Percentiles rank a stretch among this genome's conserved stretches.
These are phyloP conservation scores for Picocystis salinarum DNA, from an alignment of 139 green algal species.

Conservation along the genomic window DNA sequence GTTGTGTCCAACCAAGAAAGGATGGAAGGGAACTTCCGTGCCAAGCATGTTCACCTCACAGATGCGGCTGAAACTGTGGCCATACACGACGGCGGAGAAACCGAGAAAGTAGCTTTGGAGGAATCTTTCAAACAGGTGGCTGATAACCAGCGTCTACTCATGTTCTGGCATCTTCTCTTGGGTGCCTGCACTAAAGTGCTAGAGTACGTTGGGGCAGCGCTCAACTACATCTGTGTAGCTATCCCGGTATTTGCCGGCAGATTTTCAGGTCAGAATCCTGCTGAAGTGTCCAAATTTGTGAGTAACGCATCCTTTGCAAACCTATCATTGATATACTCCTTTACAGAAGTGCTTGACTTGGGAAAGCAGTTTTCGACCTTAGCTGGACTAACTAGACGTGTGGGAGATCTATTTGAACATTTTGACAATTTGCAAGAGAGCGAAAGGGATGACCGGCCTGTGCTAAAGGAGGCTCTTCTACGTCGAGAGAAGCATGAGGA, in stretches of 20 bases:
- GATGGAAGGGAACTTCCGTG: conserved; percentile 27
- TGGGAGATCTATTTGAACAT: too few species aligned
- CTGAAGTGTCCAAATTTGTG: conserved; percentile 31
- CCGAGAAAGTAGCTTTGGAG: conserved; percentile 16
- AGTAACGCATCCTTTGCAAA: conserved; percentile 46
- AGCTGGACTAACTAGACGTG: too few species aligned
- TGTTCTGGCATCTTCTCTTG: conserved; percentile 12
- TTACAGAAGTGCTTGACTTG: conserved; percentile 35
- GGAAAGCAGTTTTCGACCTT: too few species aligned
- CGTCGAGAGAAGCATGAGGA: too few species aligned
- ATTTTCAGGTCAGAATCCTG: conserved; percentile 1
- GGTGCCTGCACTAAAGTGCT: conserved; percentile 15
- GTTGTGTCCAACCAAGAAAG: conserved; percentile 27
- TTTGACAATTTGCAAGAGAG: too few species aligned
- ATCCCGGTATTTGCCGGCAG: conserved; percentile 23
- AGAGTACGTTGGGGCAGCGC: conserved; percentile 28
- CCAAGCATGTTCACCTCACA: neutral
- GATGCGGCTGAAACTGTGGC: neutral
- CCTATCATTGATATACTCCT: conserved; percentile 34
- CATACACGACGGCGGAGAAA: too few species aligned
- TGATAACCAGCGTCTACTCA: conserved; percentile 16
- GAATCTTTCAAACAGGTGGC: conserved; percentile 13
- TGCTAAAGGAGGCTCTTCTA: too few species aligned
- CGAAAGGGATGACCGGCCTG: too few species aligned
- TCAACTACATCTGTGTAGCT: conserved; percentile 37